Evolutionary conservation across 345 rosid genomes (phyloP).

Genomic region (Erysimum cheiranthoides): DNA sequence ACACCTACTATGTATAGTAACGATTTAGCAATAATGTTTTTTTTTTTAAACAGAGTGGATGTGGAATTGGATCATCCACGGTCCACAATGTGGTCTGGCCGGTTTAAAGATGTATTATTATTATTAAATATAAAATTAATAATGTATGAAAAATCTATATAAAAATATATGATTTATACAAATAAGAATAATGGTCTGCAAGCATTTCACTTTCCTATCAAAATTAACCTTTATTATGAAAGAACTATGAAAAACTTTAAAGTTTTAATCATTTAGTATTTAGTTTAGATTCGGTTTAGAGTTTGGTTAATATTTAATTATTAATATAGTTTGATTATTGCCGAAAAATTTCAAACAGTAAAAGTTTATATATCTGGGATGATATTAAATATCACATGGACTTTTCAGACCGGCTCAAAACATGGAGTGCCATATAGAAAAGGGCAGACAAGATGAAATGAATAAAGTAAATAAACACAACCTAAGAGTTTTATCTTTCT

Average conservation of each 20-base stretch:
- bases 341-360: slow-evolving; percentile 1
- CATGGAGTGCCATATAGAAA: slow-evolving; percentile 42
- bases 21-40: background rate
- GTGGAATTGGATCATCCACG: background rate
- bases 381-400: slow-evolving; percentile 31
- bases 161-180: background rate
- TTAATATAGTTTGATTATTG: slow-evolving; percentile 5
- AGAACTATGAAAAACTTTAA: background rate
- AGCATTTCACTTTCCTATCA: background rate
- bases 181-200: background rate
- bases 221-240: background rate
- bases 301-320: background rate
- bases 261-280: background rate
- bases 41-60: background rate
- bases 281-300: background rate
- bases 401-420: slow-evolving; percentile 36
- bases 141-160: background rate
- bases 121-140: background rate
- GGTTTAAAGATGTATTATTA: background rate
- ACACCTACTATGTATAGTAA: background rate
- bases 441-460: background rate
- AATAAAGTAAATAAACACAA: background rate
- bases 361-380: background rate
- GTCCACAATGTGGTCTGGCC: background rate
- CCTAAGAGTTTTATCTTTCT: slow-evolving; percentile 5